Percentiles rank a stretch among this genome's conserved stretches.
phyloP scores from a whole-genome alignment of 2,329 filamentous ascomycete genomes.

The Alternaria postmessia region DNA sequence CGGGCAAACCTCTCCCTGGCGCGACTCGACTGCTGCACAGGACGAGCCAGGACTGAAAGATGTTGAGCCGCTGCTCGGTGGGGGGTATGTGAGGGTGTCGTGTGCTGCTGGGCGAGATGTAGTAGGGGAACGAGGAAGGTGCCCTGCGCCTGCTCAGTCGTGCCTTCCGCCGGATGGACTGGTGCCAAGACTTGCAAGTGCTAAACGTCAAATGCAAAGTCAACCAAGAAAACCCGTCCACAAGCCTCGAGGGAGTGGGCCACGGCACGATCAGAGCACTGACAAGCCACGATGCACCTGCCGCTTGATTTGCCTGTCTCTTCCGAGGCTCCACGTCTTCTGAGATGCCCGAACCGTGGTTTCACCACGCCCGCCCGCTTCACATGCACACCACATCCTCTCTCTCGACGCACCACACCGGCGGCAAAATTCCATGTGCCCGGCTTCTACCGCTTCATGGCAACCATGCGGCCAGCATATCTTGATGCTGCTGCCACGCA shows the following conservation, averaged over 20 bases:
- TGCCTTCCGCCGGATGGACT: conserved; percentile 18
- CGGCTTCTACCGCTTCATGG: conserved; percentile 8
- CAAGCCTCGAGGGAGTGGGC: conserved; percentile 5
- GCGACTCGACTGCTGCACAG: conserved; percentile 53
- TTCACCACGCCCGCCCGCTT: not conserved
- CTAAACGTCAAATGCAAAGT: conserved; percentile 20
- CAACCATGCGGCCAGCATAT: conserved; percentile 1
- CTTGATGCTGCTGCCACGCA: conserved; percentile 10
- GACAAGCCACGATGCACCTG: conserved; percentile 1
- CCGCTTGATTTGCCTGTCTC: not conserved
- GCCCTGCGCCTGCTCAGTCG: conserved; percentile 15
- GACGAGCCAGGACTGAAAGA: conserved; percentile 57
- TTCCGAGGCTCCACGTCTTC: not conserved
- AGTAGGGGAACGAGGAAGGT: conserved; percentile 27
- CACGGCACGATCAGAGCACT: conserved; percentile 1
- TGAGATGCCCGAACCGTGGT: not conserved
- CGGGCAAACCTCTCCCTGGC: conserved; percentile 46
- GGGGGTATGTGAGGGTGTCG: conserved; percentile 25
- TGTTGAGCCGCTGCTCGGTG: conserved; percentile 44
- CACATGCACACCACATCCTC: conserved; percentile 2
- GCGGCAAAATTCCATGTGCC: conserved; percentile 4
- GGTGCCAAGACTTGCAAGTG: conserved; percentile 18
- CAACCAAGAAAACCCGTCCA: conserved; percentile 11
- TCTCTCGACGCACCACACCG: not conserved
- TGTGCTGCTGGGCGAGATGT: conserved; percentile 27